Evolutionary conservation across 73 alveolate genomes (phyloP), one percentile per base, ranked within the genome.

Genomic region (Halteria grandinella): DNA sequence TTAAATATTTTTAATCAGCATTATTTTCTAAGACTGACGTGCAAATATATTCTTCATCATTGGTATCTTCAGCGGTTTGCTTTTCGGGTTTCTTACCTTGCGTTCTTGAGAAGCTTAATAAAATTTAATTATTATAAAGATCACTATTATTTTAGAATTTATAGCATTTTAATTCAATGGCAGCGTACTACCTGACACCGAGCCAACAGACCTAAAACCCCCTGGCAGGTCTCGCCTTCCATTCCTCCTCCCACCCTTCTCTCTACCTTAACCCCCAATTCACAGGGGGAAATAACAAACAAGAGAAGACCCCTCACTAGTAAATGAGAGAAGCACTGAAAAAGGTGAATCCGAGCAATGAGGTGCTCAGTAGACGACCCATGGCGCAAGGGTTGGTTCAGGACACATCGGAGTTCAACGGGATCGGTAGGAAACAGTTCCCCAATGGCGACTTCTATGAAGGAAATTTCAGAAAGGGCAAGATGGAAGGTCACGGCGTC

Each of bases 401-500:
- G n/a, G n/a, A n/a, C 51, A 24, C 55, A 4, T 37, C 48, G 24
- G 37, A 52, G 3, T 73, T 36, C 43, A 57, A 55, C 23, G 86
- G 86, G 5, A 7, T 10, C 0, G 86, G 86, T 0, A 32, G 73
- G 34, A 18, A 47, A 1, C 5, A 17, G 12, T 73, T 57, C 50
- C 86, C 86, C 4, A 73, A 73, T 55, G 77, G 77, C 4, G 86
- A 73, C 58, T n/a, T 51, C 28, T 73, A 73, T 57, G 86, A 73
- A 54, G 86, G 86, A 0, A 32, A 73, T 14, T 73, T 73, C 50
- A 73, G 39, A 18, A 57, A 73, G 25, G 75, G 77, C 1, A 73
- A 73, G 27, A 73, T 73, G 86, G 86, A 73, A 15, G 86, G 86
- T 53, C 33, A 73, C 34, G 86, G 86, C 17, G 28, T 33, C 20